Base-by-base conservation (phyloP, 1,284 basidiomycete species). In the Cutaneotrichosporon cavernicola region DNA sequence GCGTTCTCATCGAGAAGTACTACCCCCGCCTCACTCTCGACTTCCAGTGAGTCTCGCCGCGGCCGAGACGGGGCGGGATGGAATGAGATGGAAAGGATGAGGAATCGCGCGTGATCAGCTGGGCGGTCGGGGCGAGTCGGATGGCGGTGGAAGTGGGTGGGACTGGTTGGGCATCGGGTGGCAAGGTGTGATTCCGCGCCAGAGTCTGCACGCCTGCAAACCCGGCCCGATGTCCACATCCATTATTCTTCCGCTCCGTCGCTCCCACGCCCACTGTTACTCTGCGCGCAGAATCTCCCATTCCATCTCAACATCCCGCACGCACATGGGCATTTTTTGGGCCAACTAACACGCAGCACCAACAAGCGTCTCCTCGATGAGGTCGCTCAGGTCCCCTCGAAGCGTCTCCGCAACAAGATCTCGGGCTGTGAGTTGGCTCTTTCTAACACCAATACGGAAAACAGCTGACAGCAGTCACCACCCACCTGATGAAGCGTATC, bases 301-400 rank as follows among this genome's bases (percentile, higher is more conserved):
- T 16, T 13, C 22, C 49, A 31, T 31, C 52, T 13, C 31, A 13
- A 55, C 16, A 2, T 13, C 13, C 49, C 49, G 51, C 51, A 34
- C 51, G 51, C 51, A 31, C 51, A 34, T 14, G 30, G 22, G 11
- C 51, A 53, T 34, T 53, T 53, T 53, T 53, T 10, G 51, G 26
- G 14, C 14, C 18, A n/a, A 13, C 65, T 69, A 61, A 71, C 72
- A 40, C 34, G 1, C 68, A 82, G 81, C 89, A 96, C 94, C 83
- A 98, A 98, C 90, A 98, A 98, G 86, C 90, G 93, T 77, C 94
- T 97, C 83, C 93, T 97, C 84, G 96, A 98, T 90, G 94, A 96
- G 90, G 92, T 95, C 81, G 95, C 96, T 72, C 87, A 92, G 75
- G 93, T 99, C 73, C 96, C 96, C 70, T 97, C 96, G 65, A 99